Base-by-base conservation (phyloP, 768 basidiomycete species). In the Melanogaster broomeanus region DNA sequence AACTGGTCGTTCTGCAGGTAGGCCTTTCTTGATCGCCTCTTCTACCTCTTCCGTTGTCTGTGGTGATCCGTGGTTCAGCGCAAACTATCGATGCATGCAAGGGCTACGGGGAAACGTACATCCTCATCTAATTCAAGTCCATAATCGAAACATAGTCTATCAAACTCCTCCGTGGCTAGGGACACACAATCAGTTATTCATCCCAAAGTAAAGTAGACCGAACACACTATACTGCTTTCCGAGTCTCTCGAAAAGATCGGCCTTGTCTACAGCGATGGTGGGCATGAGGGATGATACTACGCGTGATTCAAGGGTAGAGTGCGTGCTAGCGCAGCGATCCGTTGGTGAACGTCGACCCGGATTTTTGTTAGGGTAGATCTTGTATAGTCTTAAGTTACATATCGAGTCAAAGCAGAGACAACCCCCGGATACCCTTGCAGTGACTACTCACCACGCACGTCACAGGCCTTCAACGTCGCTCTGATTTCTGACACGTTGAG, bases 81-180 rank as follows among this genome's bases (percentile, higher is more conserved):
- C 6, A 31, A 8, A 16, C 47, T 15, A 48, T 43, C 39, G 42
- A 8, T 7, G 18, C 24, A 27, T 15, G 35, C 16, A 46, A 39
- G 21, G 24, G 8, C 28, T 30, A 6, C 6, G 37, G 45, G 35
- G 9, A 28, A 15, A 77, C 88, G 59, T 65, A 98, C 96, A 74
- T 99, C 97, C 73, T 97, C 97, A 65, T 99, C 97, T 30, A 98
- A 77, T 74, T 99, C 97, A 42, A 99, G 76, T 49, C 97, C 97
- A 72, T 95, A 99, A 59, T 98, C 93, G 75, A 99, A 99, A 61
- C 92, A 90, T 46, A 98, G 81, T 66, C 84, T 83, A 74, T 98
- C 97, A 61, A 98, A 98, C 57, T 95, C 94, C 56, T 96, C 88
- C 38, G 90, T 85, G 44, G 93, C 96, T 98, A 48, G 63, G 63